These are phyloP conservation scores for Nakazawaea pomicola DNA, from an alignment of 805 yeast species.

Conservation along the genomic window DNA sequence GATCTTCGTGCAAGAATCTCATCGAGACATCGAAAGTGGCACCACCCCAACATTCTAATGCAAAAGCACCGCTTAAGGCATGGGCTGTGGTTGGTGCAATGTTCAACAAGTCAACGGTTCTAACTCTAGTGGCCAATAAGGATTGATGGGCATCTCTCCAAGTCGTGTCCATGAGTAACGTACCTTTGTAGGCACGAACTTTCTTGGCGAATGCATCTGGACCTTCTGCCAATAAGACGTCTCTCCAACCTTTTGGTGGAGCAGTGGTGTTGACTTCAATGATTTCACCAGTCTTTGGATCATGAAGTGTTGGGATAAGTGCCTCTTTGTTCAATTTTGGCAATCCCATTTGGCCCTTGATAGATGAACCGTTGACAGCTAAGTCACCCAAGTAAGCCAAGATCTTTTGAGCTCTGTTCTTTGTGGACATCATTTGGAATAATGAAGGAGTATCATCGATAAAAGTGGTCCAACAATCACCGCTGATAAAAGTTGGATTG, in stretches of 20 bases:
- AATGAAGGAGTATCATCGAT: slow-evolving; percentile 96
- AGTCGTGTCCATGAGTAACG: slow-evolving; percentile 95
- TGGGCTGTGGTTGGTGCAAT: slow-evolving; percentile 94
- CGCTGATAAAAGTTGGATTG: slow-evolving; percentile 78
- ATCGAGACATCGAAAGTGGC: slow-evolving; percentile 98
- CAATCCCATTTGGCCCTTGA: slow-evolving; percentile 90
- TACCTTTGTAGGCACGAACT: slow-evolving; percentile 79
- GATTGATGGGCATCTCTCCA: slow-evolving; percentile 99
- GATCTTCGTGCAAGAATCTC: slow-evolving; percentile 98
- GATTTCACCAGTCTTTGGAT: slow-evolving; percentile 50
- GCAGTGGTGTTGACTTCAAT: slow-evolving; percentile 52
- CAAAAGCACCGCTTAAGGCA: slow-evolving; percentile 86
- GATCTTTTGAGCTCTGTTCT: slow-evolving; percentile 94
- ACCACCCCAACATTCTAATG: slow-evolving; percentile 99
- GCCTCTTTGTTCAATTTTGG: slow-evolving; percentile 82
- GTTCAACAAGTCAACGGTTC: slow-evolving; percentile 86
- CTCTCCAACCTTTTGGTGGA: slow-evolving; percentile 86
- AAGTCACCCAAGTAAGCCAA: slow-evolving; percentile 88
- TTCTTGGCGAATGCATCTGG: slow-evolving; percentile 87
- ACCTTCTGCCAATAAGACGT: slow-evolving; percentile 76
- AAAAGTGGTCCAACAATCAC: slow-evolving; percentile 96
- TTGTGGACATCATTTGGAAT: slow-evolving; percentile 91
- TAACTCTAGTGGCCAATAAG: slow-evolving; percentile 91
- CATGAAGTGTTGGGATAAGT: slow-evolving; percentile 66
- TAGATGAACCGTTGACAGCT: slow-evolving; percentile 93